Evolutionary conservation across 768 basidiomycete genomes (phyloP).

Genomic region (Lyophyllum shimeji): DNA sequence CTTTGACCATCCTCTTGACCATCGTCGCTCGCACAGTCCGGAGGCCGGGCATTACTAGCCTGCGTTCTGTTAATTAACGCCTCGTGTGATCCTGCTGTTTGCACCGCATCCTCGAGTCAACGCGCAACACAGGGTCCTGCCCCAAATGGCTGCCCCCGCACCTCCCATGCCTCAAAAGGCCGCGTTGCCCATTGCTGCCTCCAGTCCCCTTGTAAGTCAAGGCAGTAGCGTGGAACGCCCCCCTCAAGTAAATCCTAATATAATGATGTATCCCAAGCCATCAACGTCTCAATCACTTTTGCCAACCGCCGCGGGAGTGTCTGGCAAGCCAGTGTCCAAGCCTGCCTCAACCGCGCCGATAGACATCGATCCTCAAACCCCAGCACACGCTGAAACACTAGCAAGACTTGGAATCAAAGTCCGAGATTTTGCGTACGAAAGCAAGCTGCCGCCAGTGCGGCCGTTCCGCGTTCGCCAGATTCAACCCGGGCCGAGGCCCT

Average conservation of each 20-base stretch:
- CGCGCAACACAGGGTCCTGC: slow-evolving; percentile 13
- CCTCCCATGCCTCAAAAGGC: slow-evolving; percentile 17
- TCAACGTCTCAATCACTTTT: slow-evolving; percentile 8
- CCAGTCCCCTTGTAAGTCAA: slow-evolving; percentile 34
- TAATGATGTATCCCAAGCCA: slow-evolving; percentile 20
- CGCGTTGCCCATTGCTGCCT: slow-evolving; percentile 13
- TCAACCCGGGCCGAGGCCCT: slow-evolving; percentile 38
- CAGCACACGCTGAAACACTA: slow-evolving; percentile 20
- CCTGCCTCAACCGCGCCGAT: slow-evolving; percentile 19
- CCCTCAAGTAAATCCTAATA: slow-evolving; percentile 31
- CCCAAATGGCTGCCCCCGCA: slow-evolving; percentile 14
- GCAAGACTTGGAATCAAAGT: slow-evolving; percentile 41
- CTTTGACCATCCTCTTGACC: slow-evolving; percentile 3
- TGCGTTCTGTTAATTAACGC: background rate
- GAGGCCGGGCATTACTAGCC: background rate
- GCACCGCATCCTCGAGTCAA: slow-evolving; percentile 12
- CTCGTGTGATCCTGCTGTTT: slow-evolving; percentile 8
- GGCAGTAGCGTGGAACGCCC: slow-evolving; percentile 26
- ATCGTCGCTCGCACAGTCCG: background rate
- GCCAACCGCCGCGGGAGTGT: slow-evolving; percentile 9
- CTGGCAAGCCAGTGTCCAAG: slow-evolving; percentile 16
- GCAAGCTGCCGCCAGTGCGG: slow-evolving; percentile 58
- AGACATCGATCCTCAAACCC: slow-evolving; percentile 23
- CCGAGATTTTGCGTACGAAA: slow-evolving; percentile 72
- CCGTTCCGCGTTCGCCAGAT: slow-evolving; percentile 51